Evolutionary conservation across 306 rosid genomes (phyloP), one percentile per base, ranked within the genome.

Genomic region (Medicago ruthenica): DNA sequence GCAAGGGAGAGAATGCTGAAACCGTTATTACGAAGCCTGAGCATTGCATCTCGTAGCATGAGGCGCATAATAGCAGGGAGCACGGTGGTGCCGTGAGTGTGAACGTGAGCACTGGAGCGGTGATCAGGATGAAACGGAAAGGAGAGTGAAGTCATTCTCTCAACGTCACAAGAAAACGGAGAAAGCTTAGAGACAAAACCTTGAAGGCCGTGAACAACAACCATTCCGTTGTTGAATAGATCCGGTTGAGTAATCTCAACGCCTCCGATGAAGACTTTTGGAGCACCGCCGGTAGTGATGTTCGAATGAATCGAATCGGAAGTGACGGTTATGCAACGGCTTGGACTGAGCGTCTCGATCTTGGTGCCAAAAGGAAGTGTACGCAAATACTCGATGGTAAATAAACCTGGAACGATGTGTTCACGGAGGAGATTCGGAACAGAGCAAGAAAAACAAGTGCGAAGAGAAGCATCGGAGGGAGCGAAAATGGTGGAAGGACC

Each of bases 401-500:
- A 90, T 21, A 86, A 78, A 15, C 96, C 92, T 21, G 92, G 91
- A 71, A 90, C 87, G 0, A 79, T 78, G 86, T 90, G 96, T 65
- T 90, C 92, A 3, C 87, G 88, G 73, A 90, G 92, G 57, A 90
- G 87, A 73, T 68, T 82, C 0, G 88, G 86, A 7, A 88, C 48
- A 48, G 96, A 90, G 82, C 92, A 90, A 24, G 96, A 88, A 62
- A 12, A n/a, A 81, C 96, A 90, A 24, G 82, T 51, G 3, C 80
- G 88, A 34, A 90, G 77, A 2, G 92, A 86, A 14, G 81, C 17
- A 14, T 90, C 96, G 24, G 96, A 84, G n/a, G 90, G 88, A 75
- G 92, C 92, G 37, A 90, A 90, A 70, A 90, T 68, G 2, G 96
- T 88, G 22, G 89, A 88, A 72, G 96, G 96, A 24, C 92, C 92